Evolutionary conservation across 164 flowering plant genomes (phyloP).

Genomic region (Akebia trifoliata): DNA sequence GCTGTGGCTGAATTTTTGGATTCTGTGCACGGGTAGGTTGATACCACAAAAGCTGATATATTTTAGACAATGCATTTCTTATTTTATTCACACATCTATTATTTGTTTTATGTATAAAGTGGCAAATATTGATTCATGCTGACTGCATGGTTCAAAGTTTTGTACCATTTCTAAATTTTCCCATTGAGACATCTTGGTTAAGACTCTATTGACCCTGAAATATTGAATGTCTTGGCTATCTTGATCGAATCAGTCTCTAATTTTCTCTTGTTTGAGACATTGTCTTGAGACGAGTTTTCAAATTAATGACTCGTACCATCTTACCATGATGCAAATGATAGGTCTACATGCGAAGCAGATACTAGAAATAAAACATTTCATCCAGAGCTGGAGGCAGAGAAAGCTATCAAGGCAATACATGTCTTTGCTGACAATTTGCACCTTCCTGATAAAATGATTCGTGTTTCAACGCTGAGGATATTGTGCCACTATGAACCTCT

Average conservation of each 20-base stretch:
- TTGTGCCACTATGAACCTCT: conserved; percentile 60
- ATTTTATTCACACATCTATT: background rate
- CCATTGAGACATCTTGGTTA: too few relatives aligned
- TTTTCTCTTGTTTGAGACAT: too few relatives aligned
- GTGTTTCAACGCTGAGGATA: conserved; percentile 69
- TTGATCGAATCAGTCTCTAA: too few relatives aligned
- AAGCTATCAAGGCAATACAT: conserved; percentile 36
- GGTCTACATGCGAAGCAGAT: conserved; percentile 29
- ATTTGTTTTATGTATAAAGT: background rate
- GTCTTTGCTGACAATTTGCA: conserved; percentile 60
- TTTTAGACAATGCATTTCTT: background rate
- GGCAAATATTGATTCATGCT: background rate
- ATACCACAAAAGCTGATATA: background rate
- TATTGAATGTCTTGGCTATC: too few relatives aligned
- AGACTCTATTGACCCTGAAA: too few relatives aligned
- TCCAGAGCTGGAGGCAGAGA: conserved; percentile 44
- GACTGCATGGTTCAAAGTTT: background rate
- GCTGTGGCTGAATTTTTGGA: conserved; percentile 81
- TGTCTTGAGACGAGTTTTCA: too few relatives aligned
- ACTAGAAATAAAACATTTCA: conserved; percentile 17
- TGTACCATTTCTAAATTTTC: too few relatives aligned
- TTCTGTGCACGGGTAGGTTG: conserved; percentile 44
- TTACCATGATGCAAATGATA: conserved; percentile 19
- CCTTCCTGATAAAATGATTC: conserved; percentile 53
- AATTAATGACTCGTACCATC: background rate